Evolutionary conservation across 495 filamentous ascomycete species (phyloP).

Genomic region (Cercophora scortea): DNA sequence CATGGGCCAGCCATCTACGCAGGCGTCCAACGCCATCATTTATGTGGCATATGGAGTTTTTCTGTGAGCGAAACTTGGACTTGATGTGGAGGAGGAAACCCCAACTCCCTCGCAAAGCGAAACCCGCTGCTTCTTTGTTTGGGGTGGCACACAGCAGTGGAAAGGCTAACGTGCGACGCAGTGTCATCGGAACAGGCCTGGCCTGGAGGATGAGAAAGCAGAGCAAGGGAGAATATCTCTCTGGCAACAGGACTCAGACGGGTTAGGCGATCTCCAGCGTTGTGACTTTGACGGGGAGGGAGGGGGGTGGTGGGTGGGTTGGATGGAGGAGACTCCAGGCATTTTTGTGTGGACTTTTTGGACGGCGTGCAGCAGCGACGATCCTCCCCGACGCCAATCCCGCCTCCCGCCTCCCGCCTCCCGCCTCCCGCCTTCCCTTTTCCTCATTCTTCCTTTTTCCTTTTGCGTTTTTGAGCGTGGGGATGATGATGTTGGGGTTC

Average conservation of each 20-base stretch:
- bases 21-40: conserved; percentile 68
- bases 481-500: no score
- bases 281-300: background rate
- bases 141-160: no score
- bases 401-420: conserved; percentile 1
- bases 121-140: background rate
- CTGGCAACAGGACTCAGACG: conserved; percentile 67
- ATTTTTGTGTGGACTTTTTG: no score
- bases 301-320: no score
- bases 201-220: conserved; percentile 64
- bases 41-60: conserved; percentile 67
- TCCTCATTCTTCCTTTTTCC: background rate
- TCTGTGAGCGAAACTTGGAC: conserved; percentile 44
- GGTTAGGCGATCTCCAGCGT: conserved; percentile 41
- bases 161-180: conserved; percentile 19
- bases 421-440: conserved; percentile 3
- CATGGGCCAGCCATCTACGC: conserved; percentile 62
- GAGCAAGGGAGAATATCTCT: conserved; percentile 58
- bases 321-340: no score
- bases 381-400: no score
- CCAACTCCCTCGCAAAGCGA: background rate
- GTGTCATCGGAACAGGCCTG: conserved; percentile 53
- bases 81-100: background rate
- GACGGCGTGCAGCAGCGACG: no score
- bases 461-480: no score